Evolutionary conservation across 352 stramenopile species (phyloP), one percentile per base, ranked within the genome.

Genomic region (Lagenidium sp.): DNA sequence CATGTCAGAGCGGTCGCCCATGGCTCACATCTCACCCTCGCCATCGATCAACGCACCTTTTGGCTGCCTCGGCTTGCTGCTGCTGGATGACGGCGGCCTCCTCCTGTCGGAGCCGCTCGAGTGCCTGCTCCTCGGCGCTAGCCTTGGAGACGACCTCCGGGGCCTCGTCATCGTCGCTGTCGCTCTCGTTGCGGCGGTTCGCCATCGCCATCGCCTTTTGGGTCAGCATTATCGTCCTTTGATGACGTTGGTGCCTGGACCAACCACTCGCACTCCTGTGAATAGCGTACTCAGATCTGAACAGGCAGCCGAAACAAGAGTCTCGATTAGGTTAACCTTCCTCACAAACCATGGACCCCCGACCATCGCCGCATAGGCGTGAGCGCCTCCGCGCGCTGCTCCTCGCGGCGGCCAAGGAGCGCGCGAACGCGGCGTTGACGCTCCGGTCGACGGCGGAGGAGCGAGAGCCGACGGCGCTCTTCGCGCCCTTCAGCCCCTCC

Each of bases 111-210:
- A 63, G 60, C 49, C 63, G 66, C 39, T 65, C 54, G 31, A 69
- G 54, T 40, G 55, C 73, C 53, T 81, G 56, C 49, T 83, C 44
- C 55, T 68, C 55, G 21, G 78, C 78, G 43, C 49, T 85, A 41
- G 68, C 61, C 57, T 86, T 91, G 41, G 70, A 80, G 45, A 91
- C 68, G 28, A 82, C 68, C 48, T 91, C 78, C 20, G 78, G 78
- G 21, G 78, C 75, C 51, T 87, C 78, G 45, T 88, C 77, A 34
- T 87, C 75, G 32, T 74, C 60, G 39, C 53, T 54, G 18, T 65
- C 58, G n/a, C 38, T 31, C n/a, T 35, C 49, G 23, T 46, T n/a
- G 18, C 41, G 13, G 36, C 45, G 54, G 38, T 30, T 44, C 16
- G 44, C 44, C 28, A 53, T 50, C 29, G 50, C 47, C 42, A 44